These are phyloP conservation scores for Sarcodon sp. DNA, from an alignment of 768 basidiomycete genomes.

Conservation along the genomic window DNA sequence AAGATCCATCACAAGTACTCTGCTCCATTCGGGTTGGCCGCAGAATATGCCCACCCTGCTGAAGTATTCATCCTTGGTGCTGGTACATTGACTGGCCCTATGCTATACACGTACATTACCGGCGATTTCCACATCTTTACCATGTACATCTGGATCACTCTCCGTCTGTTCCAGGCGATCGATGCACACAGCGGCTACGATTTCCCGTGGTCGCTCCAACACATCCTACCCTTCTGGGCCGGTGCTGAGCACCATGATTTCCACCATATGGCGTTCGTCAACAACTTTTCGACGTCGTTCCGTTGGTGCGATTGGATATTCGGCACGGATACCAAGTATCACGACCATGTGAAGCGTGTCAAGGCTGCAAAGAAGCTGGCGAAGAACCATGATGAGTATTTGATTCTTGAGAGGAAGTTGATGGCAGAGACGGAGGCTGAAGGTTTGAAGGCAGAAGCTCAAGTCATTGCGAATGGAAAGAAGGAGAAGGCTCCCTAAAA, in stretches of 20 bases:
- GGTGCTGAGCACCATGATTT: conserved; percentile 98
- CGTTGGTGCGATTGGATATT: conserved; percentile 85
- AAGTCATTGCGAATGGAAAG: conserved; percentile 18
- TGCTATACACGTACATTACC: conserved; percentile 74
- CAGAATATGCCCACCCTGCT: conserved; percentile 95
- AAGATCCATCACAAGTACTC: conserved; percentile 97
- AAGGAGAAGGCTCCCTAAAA: conserved; percentile 10
- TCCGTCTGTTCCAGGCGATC: conserved; percentile 93
- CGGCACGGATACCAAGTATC: conserved; percentile 88
- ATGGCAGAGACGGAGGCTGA: conserved; percentile 63
- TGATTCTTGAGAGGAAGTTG: conserved; percentile 45
- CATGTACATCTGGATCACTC: conserved; percentile 87
- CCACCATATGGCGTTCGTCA: conserved; percentile 94
- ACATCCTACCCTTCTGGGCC: conserved; percentile 92
- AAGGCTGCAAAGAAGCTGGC: conserved; percentile 36
- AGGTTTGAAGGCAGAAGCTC: conserved; percentile 55
- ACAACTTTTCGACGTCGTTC: conserved; percentile 92
- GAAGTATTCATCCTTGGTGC: conserved; percentile 92
- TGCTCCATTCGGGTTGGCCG: conserved; percentile 93
- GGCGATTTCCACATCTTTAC: conserved; percentile 81
- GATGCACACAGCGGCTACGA: conserved; percentile 98
- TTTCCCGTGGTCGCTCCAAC: conserved; percentile 95
- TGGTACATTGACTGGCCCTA: conserved; percentile 81
- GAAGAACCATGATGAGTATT: conserved; percentile 38
- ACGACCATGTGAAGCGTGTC: conserved; percentile 59